Conservation (phyloP, 805 yeast genomes). For the Candida dajiaensis region DNA sequence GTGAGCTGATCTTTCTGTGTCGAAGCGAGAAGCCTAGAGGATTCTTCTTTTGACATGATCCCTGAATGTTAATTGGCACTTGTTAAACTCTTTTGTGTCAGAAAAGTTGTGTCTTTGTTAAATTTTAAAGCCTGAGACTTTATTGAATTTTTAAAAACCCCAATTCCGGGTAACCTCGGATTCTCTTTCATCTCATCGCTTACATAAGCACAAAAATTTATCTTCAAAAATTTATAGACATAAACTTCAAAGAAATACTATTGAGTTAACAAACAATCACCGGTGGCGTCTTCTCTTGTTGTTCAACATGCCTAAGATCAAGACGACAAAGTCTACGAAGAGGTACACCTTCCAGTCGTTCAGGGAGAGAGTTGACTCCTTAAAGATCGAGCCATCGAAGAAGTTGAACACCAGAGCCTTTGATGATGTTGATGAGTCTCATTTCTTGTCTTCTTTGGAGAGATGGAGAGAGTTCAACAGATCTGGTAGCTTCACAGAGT, state of each 20-base stretch:
- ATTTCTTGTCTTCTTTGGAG: slow-evolving; percentile 69
- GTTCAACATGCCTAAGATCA: slow-evolving; percentile 21
- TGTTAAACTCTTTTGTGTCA: neutral
- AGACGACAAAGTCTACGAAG: slow-evolving; percentile 50
- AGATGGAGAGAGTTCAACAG: slow-evolving; percentile 88
- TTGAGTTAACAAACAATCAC: neutral
- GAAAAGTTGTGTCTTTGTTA: too few relatives aligned
- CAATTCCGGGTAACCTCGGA: neutral
- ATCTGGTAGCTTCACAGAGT: slow-evolving; percentile 63
- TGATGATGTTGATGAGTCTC: slow-evolving; percentile 70
- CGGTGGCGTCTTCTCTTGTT: neutral
- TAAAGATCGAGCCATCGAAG: slow-evolving; percentile 73
- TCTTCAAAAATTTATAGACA: neutral
- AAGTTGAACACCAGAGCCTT: slow-evolving; percentile 53
- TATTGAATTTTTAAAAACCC: neutral
- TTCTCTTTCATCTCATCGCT: neutral
- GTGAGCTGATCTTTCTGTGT: neutral
- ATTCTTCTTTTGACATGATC: neutral
- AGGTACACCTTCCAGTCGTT: slow-evolving; percentile 68
- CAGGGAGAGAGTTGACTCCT: slow-evolving; percentile 74
- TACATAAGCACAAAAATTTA: neutral
- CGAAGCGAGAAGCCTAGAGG: neutral
- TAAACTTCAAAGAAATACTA: neutral
- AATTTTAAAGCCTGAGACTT: too few relatives aligned
- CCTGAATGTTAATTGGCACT: neutral